A percentile compares a stretch with the other conserved stretches of the same genome.
phyloP scores from a whole-genome alignment of 2,329 filamentous ascomycete species.

The Xylaria sp. region DNA sequence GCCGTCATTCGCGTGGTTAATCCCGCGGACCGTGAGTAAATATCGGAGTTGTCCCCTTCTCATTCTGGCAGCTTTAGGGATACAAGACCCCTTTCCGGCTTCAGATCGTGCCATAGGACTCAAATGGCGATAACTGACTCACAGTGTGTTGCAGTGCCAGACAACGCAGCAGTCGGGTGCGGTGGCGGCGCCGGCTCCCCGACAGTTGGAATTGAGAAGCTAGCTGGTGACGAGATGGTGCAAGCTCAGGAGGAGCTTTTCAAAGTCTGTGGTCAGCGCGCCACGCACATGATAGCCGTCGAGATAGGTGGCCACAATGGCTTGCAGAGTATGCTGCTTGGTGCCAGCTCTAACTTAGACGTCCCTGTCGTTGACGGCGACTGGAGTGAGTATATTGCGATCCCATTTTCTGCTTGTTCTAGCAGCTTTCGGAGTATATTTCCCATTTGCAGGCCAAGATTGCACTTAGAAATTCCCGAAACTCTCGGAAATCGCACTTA shows the following conservation, averaged over 20 bases:
- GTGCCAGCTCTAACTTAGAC: constrained; percentile 58
- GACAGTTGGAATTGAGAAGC: constrained; percentile 65
- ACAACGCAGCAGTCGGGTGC: constrained; percentile 58
- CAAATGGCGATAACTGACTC: background rate
- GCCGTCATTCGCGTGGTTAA: constrained; percentile 58
- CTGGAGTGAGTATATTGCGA: too few species aligned
- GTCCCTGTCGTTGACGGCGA: constrained; percentile 59
- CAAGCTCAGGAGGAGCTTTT: constrained; percentile 59
- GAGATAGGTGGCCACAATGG: constrained; percentile 73
- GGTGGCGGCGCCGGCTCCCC: constrained; percentile 65
- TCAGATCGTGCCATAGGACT: background rate
- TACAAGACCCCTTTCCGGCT: too few species aligned
- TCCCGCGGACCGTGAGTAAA: constrained; percentile 46
- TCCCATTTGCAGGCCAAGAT: too few species aligned
- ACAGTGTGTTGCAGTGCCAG: constrained; percentile 41
- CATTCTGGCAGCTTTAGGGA: too few species aligned
- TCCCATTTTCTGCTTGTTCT: too few species aligned
- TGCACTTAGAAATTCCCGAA: too few species aligned
- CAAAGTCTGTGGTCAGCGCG: constrained; percentile 47
- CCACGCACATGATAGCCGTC: constrained; percentile 64
- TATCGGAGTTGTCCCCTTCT: too few species aligned
- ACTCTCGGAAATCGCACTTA: too few species aligned
- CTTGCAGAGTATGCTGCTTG: constrained; percentile 61
- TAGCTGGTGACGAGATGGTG: constrained; percentile 61
- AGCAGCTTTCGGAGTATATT: too few species aligned